These are phyloP conservation scores for Raphanus raphanistrum DNA, from an alignment of 345 rosid genomes.

Conservation along the genomic window DNA sequence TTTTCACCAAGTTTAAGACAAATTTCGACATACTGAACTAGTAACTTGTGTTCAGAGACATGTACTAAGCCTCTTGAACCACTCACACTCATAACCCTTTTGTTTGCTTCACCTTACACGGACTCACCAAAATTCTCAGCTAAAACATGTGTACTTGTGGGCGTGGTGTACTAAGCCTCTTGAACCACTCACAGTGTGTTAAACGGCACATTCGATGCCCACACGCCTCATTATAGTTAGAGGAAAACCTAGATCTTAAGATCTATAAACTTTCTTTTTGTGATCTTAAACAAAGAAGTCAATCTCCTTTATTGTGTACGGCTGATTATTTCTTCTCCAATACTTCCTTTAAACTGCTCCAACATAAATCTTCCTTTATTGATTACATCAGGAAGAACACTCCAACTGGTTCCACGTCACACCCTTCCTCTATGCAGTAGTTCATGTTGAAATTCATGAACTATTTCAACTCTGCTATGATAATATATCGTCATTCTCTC, in stretches of 20 bases:
- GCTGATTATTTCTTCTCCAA: background rate
- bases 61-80: background rate
- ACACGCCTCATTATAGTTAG: no score
- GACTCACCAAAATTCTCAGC: background rate
- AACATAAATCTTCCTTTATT: no score
- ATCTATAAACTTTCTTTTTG: no score
- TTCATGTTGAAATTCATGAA: no score
- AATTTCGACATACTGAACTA: background rate
- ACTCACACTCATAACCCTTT: background rate
- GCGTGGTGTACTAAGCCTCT: no score
- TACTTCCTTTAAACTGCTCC: no score
- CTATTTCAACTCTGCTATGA: no score
- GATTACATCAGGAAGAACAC: no score
- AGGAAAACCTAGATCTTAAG: background rate
- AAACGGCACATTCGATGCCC: background rate
- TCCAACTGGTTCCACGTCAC: no score
- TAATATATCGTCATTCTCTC: no score
- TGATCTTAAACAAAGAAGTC: background rate
- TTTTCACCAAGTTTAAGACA: background rate
- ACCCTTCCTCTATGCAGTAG: no score
- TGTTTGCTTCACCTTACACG: background rate
- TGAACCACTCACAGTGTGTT: background rate
- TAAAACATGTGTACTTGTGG: no score
- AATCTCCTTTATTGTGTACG: background rate
- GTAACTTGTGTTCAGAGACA: background rate